Evolutionary conservation across 228 moss, liverwort and hornwort genomes (phyloP).

Genomic region (Sphagnum fallax): DNA sequence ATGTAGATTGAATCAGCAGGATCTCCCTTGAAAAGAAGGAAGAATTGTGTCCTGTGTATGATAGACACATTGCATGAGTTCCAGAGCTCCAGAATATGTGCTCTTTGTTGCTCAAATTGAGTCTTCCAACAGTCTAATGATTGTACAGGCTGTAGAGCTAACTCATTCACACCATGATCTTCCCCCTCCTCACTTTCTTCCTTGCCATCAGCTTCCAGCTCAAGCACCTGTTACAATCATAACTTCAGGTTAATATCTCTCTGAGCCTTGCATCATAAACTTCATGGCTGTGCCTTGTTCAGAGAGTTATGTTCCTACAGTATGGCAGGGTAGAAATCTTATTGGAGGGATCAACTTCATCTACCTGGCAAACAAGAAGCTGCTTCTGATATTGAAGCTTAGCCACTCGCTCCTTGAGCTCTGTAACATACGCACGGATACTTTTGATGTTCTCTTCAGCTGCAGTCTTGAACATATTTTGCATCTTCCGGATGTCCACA

Average conservation of each 20-base stretch:
- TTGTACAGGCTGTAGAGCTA: conserved; percentile 50
- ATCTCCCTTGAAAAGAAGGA: conserved; percentile 83
- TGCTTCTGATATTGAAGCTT: conserved; percentile 99
- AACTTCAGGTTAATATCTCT: no score
- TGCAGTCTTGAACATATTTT: conserved; percentile 89
- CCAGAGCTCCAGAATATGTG: conserved; percentile 85
- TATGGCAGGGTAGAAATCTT: neutral
- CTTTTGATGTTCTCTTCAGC: conserved; percentile 99
- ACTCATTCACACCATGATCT: conserved; percentile 47
- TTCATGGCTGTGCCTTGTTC: no score
- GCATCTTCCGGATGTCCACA: conserved; percentile 97
- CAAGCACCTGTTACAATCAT: conserved; percentile 56
- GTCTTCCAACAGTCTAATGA: conserved; percentile 73
- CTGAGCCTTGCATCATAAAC: no score
- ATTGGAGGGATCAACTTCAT: neutral
- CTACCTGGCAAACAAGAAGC: conserved; percentile 92
- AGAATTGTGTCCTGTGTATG: conserved; percentile 90
- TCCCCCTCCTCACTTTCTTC: conserved; percentile 41
- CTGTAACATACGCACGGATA: conserved; percentile 87
- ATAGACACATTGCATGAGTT: conserved; percentile 89
- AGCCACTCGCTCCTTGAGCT: conserved; percentile 97
- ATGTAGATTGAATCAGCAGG: conserved; percentile 81
- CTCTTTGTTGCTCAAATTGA: conserved; percentile 75
- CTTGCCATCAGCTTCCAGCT: conserved; percentile 66
- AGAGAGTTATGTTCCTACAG: no score